Evolutionary conservation across 2,329 filamentous ascomycete species (phyloP).

Genomic region (Cordyceps fumosorosea): DNA sequence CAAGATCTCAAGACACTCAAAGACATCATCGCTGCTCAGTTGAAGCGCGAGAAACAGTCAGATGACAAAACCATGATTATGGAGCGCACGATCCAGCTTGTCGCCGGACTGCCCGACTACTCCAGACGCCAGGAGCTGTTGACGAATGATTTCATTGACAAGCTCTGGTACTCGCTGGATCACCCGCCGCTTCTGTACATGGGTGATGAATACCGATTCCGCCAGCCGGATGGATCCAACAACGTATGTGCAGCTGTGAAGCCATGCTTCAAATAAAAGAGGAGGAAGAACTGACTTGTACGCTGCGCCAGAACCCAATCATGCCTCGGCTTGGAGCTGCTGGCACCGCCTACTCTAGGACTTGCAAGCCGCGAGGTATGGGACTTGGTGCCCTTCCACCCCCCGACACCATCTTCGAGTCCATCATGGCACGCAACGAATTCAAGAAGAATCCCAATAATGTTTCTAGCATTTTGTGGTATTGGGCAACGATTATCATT

Average conservation of each 20-base stretch:
- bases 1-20: slow-evolving; percentile 57
- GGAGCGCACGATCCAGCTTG: slow-evolving; percentile 65
- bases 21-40: slow-evolving; percentile 53
- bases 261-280: too few relatives aligned
- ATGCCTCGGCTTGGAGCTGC: slow-evolving; percentile 61
- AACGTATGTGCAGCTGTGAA: slow-evolving; percentile 39
- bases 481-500: slow-evolving; percentile 67
- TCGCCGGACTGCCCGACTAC: slow-evolving; percentile 54
- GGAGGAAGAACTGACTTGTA: background rate
- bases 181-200: slow-evolving; percentile 65
- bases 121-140: slow-evolving; percentile 57
- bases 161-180: slow-evolving; percentile 65
- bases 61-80: slow-evolving; percentile 76
- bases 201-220: slow-evolving; percentile 57
- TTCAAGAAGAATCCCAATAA: slow-evolving; percentile 62
- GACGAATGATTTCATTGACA: slow-evolving; percentile 60
- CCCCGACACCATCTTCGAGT: slow-evolving; percentile 55
- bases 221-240: slow-evolving; percentile 62
- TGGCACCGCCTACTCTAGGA: slow-evolving; percentile 59
- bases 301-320: slow-evolving; percentile 48
- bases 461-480: slow-evolving; percentile 64
- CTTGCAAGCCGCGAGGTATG: slow-evolving; percentile 51
- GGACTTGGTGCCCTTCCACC: slow-evolving; percentile 62
- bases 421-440: slow-evolving; percentile 46
- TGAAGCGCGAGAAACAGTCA: slow-evolving; percentile 54